Evolutionary conservation across 225 moss, liverwort and hornwort species (phyloP).

Genomic region (Straminergon stramineum): DNA sequence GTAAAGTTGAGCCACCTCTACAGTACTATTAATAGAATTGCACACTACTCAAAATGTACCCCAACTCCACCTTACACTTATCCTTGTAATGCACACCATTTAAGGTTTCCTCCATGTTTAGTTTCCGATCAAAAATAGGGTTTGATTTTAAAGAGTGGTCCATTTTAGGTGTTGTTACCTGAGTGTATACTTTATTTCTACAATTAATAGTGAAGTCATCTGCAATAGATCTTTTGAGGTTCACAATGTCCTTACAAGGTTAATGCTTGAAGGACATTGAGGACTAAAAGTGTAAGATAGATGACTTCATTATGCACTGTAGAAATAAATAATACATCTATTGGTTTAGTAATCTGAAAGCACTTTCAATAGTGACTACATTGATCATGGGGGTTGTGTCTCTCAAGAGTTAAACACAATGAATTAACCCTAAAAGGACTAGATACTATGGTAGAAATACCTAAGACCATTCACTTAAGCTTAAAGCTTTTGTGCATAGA

Average conservation of each 20-base stretch:
- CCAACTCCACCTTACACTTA: too few relatives aligned
- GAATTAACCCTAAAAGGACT: background rate
- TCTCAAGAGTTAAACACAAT: background rate
- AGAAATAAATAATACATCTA: background rate
- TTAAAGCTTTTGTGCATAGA: too few relatives aligned
- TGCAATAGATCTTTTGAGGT: too few relatives aligned
- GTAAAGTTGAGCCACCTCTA: too few relatives aligned
- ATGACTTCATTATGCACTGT: background rate
- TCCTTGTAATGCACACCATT: too few relatives aligned
- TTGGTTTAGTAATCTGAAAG: background rate
- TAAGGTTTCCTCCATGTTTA: too few relatives aligned
- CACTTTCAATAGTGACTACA: background rate
- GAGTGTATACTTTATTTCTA: background rate
- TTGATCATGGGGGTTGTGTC: accelerated
- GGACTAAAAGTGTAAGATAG: background rate
- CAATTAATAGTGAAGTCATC: too few relatives aligned
- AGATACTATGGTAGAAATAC: background rate
- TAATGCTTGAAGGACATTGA: accelerated
- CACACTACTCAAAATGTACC: too few relatives aligned
- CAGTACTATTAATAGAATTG: too few relatives aligned
- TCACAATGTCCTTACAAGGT: accelerated
- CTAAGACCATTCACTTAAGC: background rate
- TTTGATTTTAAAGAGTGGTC: too few relatives aligned
- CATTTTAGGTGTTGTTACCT: too few relatives aligned
- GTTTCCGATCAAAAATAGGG: too few relatives aligned